Evolutionary conservation across 2,329 filamentous ascomycete species (phyloP), one percentile per base, ranked within the genome.

Genomic region (Drechslera avenae): DNA sequence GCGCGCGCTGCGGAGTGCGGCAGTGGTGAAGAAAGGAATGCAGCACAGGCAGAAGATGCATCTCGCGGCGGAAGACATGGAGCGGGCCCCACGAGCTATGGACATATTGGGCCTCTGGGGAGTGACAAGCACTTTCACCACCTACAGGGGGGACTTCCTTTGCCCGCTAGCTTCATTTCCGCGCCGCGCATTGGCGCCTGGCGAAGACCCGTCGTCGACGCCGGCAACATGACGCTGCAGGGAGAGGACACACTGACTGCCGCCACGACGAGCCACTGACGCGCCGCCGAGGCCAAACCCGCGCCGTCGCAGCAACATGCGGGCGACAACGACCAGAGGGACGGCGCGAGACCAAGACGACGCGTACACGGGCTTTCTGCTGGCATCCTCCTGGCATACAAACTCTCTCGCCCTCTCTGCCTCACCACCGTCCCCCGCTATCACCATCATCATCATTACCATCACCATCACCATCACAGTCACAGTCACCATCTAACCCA

Each of bases 161-260:
- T 49, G 51, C 56, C 50, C 59, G 58, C 60, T 63, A 65, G 41
- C 39, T 56, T 63, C 59, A 63, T 63, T 62, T 63, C 60, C 62
- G 60, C 52, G 42, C 39, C 28, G 46, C 31, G 62, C 60, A 62
- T 63, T 59, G 57, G 56, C 58, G 53, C 35, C 21, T 28, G 26
- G 26, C 26, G 9, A 28, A 12, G 26, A 10, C 9, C 9, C 26
- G 21, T 4, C 21, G 7, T 12, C 4, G 23, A 4, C 5, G 8
- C 52, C 47, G 51, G 49, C 49, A 46, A 46, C 49, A 50, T 14
- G 16, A 30, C 34, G 30, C 19, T 36, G 48, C 48, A 40, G 47
- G 43, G 14, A 46, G 52, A 48, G 34, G 30, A 26, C 35, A 23
- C 12, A 28, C 9, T 23, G 21, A 4, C 5, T 23, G 21, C 21